Evolutionary conservation across 2,329 filamentous ascomycete species (phyloP), one percentile per base, ranked within the genome.

Genomic region (Ophidiomyces ophidiicola): DNA sequence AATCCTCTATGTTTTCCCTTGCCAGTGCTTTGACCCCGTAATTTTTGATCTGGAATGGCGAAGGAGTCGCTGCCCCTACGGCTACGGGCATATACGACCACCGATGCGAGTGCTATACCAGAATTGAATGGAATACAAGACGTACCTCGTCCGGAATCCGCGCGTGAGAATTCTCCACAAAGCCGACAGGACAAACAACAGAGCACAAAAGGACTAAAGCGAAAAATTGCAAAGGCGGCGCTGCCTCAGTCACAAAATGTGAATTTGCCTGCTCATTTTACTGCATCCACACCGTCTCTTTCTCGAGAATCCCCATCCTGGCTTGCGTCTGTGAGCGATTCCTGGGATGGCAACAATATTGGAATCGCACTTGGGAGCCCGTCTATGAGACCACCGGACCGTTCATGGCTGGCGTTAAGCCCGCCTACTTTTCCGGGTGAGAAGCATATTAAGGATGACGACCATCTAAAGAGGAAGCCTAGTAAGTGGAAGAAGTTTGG

Each of bases 301-400:
- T 36, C 39, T 41, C 39, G 25, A 8, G 25, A 24, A 23, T 31
- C 32, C 4, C 32, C 32, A 5, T 43, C 44, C n/a, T 43, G 45
- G 0, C 46, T 44, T 2, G 36, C 44, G 3, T 36, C 32, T 5
- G 41, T 46, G 8, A 47, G 48, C 14, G 42, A 45, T 24, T 45
- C 48, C 21, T 43, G 43, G 5, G 59, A 62, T 5, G 64, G 66
- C 31, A 60, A 64, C 44, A 67, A 64, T 48, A 85, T 86, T 45
- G 82, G 82, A 6, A 78, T 86, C 69, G 81, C 81, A 1, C 61
- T 85, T 41, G 81, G 80, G 21, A 85, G 80, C 51, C 81, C 81
- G 17, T 62, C 67, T 10, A 48, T 56, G 29, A 25, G n/a, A 15
- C 41, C n/a, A 11, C 6, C 30, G 3, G 17, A 19, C 19, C 24